A percentile compares a stretch with the other conserved stretches of the same genome.
Conservation (phyloP, 176 grass and related monocot genomes). For the Hsuehochloa calcarea region DNA sequence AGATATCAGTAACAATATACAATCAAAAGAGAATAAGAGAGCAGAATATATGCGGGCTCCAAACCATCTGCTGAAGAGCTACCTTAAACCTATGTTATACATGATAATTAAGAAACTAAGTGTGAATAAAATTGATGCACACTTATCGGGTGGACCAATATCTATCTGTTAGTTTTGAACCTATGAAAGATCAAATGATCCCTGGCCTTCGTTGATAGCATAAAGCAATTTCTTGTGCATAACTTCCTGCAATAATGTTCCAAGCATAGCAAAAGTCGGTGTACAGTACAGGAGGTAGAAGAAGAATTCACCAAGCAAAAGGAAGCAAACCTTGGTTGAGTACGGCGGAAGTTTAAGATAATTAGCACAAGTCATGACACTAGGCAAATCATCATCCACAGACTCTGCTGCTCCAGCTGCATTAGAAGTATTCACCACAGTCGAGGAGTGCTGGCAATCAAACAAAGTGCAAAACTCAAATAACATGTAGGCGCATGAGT, state of each 20-base stretch:
- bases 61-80: slow-evolving; percentile 9
- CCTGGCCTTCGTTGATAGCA: slow-evolving; percentile 86
- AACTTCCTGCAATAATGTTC: slow-evolving; percentile 55
- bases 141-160: slow-evolving; percentile 15
- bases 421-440: slow-evolving; percentile 39
- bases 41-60: slow-evolving; percentile 13
- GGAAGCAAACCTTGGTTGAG: slow-evolving; percentile 70
- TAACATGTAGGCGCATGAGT: not conserved
- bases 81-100: slow-evolving; percentile 33
- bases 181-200: slow-evolving; percentile 97
- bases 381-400: slow-evolving; percentile 85
- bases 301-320: not conserved
- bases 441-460: slow-evolving; percentile 62
- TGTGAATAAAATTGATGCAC: not conserved
- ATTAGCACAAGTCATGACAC: slow-evolving; percentile 96
- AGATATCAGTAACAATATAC: slow-evolving; percentile 35
- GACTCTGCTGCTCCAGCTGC: slow-evolving; percentile 50
- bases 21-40: not conserved
- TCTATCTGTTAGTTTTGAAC: slow-evolving; percentile 41
- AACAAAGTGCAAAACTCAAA: not conserved
- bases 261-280: not conserved
- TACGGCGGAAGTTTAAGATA: slow-evolving; percentile 95
- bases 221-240: slow-evolving; percentile 91
- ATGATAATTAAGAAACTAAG: slow-evolving; percentile 30
- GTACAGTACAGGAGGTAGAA: not conserved